Evolutionary conservation across 129 eudicot genomes (phyloP).

Genomic region (Artemisia annua): DNA sequence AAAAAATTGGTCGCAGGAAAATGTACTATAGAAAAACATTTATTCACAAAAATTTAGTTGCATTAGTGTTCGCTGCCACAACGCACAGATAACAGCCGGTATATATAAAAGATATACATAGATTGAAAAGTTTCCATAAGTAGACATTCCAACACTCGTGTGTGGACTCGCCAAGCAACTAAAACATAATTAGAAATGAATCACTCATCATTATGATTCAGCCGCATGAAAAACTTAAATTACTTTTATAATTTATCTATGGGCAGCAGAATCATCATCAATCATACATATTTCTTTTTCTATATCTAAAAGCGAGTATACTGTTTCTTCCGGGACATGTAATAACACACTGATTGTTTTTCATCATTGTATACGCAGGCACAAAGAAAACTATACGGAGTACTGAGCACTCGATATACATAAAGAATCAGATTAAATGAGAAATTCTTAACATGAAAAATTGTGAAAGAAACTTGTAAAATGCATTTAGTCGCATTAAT

Average conservation of each 20-base stretch:
- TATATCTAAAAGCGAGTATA: neutral
- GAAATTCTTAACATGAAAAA: too few relatives aligned
- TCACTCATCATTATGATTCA: conserved; percentile 17
- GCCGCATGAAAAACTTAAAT: conserved; percentile 18
- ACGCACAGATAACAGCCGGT: neutral
- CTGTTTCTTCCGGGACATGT: neutral
- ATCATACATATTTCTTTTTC: conserved; percentile 11
- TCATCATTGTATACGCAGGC: too few relatives aligned
- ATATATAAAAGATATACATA: neutral
- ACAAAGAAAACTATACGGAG: too few relatives aligned
- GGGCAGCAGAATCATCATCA: conserved; percentile 29
- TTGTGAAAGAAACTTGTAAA: too few relatives aligned
- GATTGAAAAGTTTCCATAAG: conserved; percentile 3
- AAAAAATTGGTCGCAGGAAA: too few relatives aligned
- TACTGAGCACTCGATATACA: too few relatives aligned
- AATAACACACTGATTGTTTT: too few relatives aligned
- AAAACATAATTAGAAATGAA: neutral
- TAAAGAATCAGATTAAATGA: too few relatives aligned
- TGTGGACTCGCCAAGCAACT: conserved; percentile 7
- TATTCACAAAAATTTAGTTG: too few relatives aligned
- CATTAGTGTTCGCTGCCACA: neutral
- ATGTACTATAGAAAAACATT: too few relatives aligned
- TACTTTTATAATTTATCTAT: conserved; percentile 11
- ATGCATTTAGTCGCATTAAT: too few relatives aligned
- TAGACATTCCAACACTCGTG: conserved; percentile 26